Evolutionary conservation across 2,329 filamentous ascomycete genomes (phyloP).

Genomic region (Epichloe elymi): DNA sequence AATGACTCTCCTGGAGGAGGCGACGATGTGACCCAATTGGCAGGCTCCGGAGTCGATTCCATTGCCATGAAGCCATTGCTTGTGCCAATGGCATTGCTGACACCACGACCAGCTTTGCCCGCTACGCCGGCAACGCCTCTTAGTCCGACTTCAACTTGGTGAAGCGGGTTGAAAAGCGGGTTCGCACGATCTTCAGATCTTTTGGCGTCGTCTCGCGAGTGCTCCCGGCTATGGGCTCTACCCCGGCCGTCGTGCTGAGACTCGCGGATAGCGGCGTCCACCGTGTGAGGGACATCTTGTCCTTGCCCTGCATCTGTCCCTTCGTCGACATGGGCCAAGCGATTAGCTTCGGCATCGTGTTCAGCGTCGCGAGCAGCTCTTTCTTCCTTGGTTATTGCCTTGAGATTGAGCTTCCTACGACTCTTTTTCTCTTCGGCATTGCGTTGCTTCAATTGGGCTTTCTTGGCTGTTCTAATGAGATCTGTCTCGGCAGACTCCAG

Average conservation of each 20-base stretch:
- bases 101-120: conserved; percentile 31
- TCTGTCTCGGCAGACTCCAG: conserved; percentile 78
- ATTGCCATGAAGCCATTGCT: conserved; percentile 39
- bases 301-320: conserved; percentile 40
- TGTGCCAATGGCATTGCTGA: conserved; percentile 39
- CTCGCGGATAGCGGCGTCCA: conserved; percentile 33
- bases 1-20: conserved; percentile 15
- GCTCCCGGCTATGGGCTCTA: background rate
- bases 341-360: conserved; percentile 36
- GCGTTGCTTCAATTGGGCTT: conserved; percentile 57
- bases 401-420: conserved; percentile 38
- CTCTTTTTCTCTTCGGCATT: conserved; percentile 51
- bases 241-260: conserved; percentile 11
- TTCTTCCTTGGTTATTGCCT: conserved; percentile 38
- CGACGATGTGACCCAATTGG: conserved; percentile 9
- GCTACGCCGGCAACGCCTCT: conserved; percentile 29
- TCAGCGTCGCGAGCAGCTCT: conserved; percentile 30
- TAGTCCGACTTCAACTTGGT: conserved; percentile 37
- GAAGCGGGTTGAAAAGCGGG: conserved; percentile 27
- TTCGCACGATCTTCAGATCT: conserved; percentile 10
- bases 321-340: conserved; percentile 33
- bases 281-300: conserved; percentile 38
- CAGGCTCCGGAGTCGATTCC: conserved; percentile 10
- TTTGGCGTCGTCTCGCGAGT: conserved; percentile 4
- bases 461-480: conserved; percentile 68